These are phyloP conservation scores for Clavulina sp. DNA, from an alignment of 768 basidiomycete species.

Conservation along the genomic window DNA sequence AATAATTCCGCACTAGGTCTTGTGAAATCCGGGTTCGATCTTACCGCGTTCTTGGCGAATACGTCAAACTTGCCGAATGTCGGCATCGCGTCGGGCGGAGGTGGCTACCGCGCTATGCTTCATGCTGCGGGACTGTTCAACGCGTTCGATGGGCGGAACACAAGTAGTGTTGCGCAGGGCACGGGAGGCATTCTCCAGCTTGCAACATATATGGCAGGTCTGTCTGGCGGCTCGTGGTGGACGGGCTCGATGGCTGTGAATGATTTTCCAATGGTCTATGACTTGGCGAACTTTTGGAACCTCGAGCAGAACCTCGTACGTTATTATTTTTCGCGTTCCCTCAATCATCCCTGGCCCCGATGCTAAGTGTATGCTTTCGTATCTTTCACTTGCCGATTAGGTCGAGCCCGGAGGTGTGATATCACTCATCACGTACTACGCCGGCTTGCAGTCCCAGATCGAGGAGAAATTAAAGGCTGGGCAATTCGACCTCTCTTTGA, in stretches of 20 bases:
- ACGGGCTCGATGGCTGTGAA: neutral
- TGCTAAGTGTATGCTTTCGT: too few species aligned
- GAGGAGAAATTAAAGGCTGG: neutral
- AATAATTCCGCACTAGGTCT: neutral
- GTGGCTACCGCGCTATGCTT: conserved; percentile 22
- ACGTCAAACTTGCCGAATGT: conserved; percentile 7
- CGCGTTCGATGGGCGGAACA: conserved; percentile 16
- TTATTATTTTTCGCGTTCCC: too few species aligned
- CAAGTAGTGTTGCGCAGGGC: conserved; percentile 14
- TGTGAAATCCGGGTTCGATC: neutral
- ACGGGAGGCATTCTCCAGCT: conserved; percentile 19
- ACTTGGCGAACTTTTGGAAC: neutral
- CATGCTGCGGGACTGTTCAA: conserved; percentile 17
- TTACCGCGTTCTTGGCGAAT: neutral
- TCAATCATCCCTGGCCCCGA: too few species aligned
- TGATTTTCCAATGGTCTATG: neutral
- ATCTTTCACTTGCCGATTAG: neutral
- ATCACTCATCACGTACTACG: neutral
- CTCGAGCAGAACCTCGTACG: neutral
- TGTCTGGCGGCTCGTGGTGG: conserved; percentile 8
- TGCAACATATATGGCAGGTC: conserved; percentile 20
- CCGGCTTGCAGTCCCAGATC: neutral
- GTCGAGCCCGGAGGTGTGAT: neutral
- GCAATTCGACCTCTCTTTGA: neutral
- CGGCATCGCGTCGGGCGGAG: conserved; percentile 21